phyloP scores from a whole-genome alignment of 371 early-diverging fungal genomes.

The Saksenaea vasiformis region DNA sequence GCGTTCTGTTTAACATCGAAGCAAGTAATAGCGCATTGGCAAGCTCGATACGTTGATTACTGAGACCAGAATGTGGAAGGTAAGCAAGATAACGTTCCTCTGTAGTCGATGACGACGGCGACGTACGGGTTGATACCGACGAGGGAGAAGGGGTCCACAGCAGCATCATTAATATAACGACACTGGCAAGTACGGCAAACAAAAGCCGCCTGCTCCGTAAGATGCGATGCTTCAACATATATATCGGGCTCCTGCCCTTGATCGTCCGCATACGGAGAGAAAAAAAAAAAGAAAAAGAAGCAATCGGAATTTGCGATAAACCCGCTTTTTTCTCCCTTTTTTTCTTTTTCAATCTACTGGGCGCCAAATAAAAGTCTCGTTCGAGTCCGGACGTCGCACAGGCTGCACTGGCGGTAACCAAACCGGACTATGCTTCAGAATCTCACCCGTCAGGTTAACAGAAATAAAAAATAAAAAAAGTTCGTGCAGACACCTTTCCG shows the following conservation, averaged over 20 bases:
- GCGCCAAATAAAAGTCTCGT: no score
- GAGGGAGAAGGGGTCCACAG: neutral
- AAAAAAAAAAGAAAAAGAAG: neutral
- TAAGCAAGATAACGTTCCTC: conserved; percentile 46
- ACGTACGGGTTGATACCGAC: neutral
- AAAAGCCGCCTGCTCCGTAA: neutral
- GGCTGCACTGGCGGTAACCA: no score
- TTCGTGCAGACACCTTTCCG: no score
- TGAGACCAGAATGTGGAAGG: conserved; percentile 53
- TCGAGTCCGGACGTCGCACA: no score
- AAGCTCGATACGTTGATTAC: conserved; percentile 55
- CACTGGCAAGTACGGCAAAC: neutral
- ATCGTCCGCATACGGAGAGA: neutral
- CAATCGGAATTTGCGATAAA: neutral
- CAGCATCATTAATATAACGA: neutral
- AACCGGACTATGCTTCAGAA: no score
- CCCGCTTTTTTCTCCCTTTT: no score
- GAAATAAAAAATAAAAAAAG: no score
- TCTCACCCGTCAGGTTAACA: no score
- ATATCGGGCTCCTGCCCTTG: neutral
- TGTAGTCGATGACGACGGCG: neutral
- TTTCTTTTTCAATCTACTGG: no score
- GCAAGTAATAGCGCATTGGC: conserved; percentile 54
- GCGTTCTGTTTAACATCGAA: conserved; percentile 48
- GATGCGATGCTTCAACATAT: neutral